These are phyloP conservation scores for Lobosporangium transversale DNA, from an alignment of 192 early-diverging fungal species.

Conservation along the genomic window DNA sequence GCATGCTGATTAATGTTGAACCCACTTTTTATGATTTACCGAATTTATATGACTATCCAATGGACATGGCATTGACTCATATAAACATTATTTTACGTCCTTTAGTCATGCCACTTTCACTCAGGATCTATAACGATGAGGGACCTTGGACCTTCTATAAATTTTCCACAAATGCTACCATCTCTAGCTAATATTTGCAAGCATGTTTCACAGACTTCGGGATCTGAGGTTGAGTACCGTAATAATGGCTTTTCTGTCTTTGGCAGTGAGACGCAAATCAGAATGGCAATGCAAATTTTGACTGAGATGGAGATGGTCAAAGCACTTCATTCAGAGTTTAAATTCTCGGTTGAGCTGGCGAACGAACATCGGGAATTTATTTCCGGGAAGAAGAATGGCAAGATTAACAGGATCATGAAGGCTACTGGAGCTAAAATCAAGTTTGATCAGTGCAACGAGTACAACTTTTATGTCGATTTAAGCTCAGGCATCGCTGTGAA, in stretches of 20 bases:
- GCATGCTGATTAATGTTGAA: too few relatives aligned
- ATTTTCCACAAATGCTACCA: slow-evolving; percentile 36
- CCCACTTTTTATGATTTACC: too few relatives aligned
- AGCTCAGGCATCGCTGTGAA: slow-evolving; percentile 61
- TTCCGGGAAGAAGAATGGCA: slow-evolving; percentile 89
- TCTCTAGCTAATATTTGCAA: slow-evolving; percentile 49
- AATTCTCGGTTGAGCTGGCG: slow-evolving; percentile 79
- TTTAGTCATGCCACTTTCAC: slow-evolving; percentile 50
- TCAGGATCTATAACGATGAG: slow-evolving; percentile 42
- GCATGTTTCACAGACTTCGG: slow-evolving; percentile 60
- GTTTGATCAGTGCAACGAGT: slow-evolving; percentile 75
- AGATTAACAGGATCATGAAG: slow-evolving; percentile 88
- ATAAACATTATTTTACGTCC: too few relatives aligned
- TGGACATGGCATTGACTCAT: too few relatives aligned
- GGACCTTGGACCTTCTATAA: slow-evolving; percentile 16
- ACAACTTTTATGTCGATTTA: slow-evolving; percentile 86
- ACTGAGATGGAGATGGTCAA: slow-evolving; percentile 63
- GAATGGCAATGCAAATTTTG: slow-evolving; percentile 67
- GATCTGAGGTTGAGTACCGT: slow-evolving; percentile 72
- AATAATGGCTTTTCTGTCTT: slow-evolving; percentile 72
- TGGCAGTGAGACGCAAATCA: slow-evolving; percentile 71
- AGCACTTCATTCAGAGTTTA: slow-evolving; percentile 61
- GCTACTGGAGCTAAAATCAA: slow-evolving; percentile 72
- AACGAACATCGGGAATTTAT: slow-evolving; percentile 88
- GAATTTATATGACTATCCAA: too few relatives aligned